These are phyloP conservation scores for Tuber magnatum DNA, from an alignment of 495 filamentous ascomycete genomes.

Conservation along the genomic window DNA sequence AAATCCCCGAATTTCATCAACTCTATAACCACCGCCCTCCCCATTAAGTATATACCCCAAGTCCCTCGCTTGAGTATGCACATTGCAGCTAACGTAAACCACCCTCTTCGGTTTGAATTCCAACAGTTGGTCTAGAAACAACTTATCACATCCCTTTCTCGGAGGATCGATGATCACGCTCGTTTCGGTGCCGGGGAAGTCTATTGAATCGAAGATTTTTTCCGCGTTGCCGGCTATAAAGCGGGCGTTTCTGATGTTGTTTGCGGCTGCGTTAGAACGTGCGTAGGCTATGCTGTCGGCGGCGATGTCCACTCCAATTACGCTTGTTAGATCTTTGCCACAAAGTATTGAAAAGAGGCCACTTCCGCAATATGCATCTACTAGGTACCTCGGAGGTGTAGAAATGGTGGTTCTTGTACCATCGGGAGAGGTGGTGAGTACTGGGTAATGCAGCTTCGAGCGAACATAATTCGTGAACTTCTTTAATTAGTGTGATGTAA, in stretches of 20 bases:
- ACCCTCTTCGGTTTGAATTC: slow-evolving; percentile 66
- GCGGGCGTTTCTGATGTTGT: slow-evolving; percentile 56
- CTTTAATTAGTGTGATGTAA: neutral
- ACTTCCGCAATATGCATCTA: slow-evolving; percentile 95
- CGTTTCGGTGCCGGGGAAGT: slow-evolving; percentile 68
- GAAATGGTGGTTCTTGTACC: slow-evolving; percentile 22
- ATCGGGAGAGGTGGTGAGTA: slow-evolving; percentile 36
- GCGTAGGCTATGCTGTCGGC: slow-evolving; percentile 66
- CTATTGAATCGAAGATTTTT: slow-evolving; percentile 65
- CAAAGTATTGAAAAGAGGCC: slow-evolving; percentile 96
- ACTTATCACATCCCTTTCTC: slow-evolving; percentile 84
- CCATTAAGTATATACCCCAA: slow-evolving; percentile 48
- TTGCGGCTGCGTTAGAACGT: slow-evolving; percentile 65
- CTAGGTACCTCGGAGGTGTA: slow-evolving; percentile 58
- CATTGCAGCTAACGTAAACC: slow-evolving; percentile 94
- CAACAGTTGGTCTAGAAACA: slow-evolving; percentile 74
- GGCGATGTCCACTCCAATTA: slow-evolving; percentile 65
- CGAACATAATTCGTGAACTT: slow-evolving; percentile 86
- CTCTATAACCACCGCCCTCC: slow-evolving; percentile 59
- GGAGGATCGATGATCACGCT: slow-evolving; percentile 89
- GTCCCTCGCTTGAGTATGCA: slow-evolving; percentile 93
- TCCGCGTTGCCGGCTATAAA: slow-evolving; percentile 84
- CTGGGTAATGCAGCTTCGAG: slow-evolving; percentile 58
- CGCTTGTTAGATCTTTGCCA: slow-evolving; percentile 65
- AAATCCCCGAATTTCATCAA: slow-evolving; percentile 88